Evolutionary conservation across 2,329 filamentous ascomycete species (phyloP).

Genomic region (Sarocladiaceae sp.): DNA sequence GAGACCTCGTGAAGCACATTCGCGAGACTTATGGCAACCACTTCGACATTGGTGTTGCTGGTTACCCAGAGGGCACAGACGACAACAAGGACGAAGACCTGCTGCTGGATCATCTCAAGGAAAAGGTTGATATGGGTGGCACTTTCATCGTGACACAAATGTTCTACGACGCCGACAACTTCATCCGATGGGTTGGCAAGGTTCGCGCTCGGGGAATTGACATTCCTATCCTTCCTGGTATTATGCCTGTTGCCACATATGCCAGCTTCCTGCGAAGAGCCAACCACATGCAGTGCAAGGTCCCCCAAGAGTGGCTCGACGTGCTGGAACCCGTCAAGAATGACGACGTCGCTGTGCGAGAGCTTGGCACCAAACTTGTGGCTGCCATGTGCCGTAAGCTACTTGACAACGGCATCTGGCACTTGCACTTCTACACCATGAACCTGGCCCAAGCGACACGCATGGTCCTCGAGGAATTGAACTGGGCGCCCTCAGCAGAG

Average conservation of each 20-base stretch:
- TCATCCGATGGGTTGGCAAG: constrained; percentile 83
- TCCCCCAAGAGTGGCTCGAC: constrained; percentile 77
- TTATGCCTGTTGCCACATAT: constrained; percentile 89
- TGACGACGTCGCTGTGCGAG: constrained; percentile 87
- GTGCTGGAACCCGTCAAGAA: constrained; percentile 92
- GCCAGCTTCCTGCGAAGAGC: constrained; percentile 86
- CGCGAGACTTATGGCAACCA: constrained; percentile 64
- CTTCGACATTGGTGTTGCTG: constrained; percentile 96
- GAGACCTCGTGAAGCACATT: constrained; percentile 84
- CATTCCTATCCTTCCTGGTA: constrained; percentile 79
- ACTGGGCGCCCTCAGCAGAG: constrained; percentile 72
- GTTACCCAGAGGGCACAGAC: constrained; percentile 93
- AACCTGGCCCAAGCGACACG: constrained; percentile 92
- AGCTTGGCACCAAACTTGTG: constrained; percentile 82
- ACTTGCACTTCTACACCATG: constrained; percentile 99
- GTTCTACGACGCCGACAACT: constrained; percentile 98
- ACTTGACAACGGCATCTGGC: constrained; percentile 74
- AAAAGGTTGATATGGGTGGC: constrained; percentile 92
- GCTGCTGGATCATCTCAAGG: constrained; percentile 88
- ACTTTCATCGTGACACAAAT: constrained; percentile 97
- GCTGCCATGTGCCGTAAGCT: constrained; percentile 88
- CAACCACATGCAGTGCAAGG: constrained; percentile 82
- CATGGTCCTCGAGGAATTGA: constrained; percentile 88
- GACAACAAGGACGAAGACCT: constrained; percentile 84
- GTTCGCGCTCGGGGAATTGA: constrained; percentile 81